Evolutionary conservation across 2,329 filamentous ascomycete genomes (phyloP).

Genomic region (Blastomyces emzantsi): DNA sequence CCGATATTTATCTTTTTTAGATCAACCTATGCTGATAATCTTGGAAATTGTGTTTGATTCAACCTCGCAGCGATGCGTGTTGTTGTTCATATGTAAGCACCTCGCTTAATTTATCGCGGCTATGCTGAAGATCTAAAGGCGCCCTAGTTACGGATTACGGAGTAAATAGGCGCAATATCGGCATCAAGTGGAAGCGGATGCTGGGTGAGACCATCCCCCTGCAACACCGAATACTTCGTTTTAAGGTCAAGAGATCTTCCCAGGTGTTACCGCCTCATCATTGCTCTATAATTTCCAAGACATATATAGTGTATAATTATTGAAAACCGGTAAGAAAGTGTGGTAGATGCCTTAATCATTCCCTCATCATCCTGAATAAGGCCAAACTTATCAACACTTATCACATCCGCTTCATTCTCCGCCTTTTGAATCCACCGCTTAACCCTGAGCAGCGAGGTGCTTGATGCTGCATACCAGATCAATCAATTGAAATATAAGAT

Average conservation of each 20-base stretch:
- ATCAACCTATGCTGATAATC: not conserved
- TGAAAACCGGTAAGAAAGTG: too few species aligned
- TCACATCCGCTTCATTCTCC: slow-evolving; percentile 13
- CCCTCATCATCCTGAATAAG: slow-evolving; percentile 17
- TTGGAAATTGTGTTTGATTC: not conserved
- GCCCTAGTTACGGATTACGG: too few species aligned
- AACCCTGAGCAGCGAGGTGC: too few species aligned
- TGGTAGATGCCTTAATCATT: slow-evolving; percentile 14
- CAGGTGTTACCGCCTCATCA: not conserved
- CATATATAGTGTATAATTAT: not conserved
- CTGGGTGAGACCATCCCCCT: too few species aligned
- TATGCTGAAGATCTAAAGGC: not conserved
- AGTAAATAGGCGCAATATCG: too few species aligned
- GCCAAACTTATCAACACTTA: slow-evolving; percentile 12
- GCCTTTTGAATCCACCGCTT: slow-evolving; percentile 12
- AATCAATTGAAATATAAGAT: too few species aligned
- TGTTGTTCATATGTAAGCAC: too few species aligned
- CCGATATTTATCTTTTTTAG: not conserved
- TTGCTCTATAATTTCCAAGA: not conserved
- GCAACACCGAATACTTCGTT: too few species aligned
- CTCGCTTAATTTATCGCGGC: too few species aligned
- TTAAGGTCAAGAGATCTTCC: not conserved
- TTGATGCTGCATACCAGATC: too few species aligned
- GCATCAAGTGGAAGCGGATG: too few species aligned
- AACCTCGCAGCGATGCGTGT: too few species aligned